Evolutionary conservation across 345 rosid species (phyloP).

Genomic region (Camelina sativa): DNA sequence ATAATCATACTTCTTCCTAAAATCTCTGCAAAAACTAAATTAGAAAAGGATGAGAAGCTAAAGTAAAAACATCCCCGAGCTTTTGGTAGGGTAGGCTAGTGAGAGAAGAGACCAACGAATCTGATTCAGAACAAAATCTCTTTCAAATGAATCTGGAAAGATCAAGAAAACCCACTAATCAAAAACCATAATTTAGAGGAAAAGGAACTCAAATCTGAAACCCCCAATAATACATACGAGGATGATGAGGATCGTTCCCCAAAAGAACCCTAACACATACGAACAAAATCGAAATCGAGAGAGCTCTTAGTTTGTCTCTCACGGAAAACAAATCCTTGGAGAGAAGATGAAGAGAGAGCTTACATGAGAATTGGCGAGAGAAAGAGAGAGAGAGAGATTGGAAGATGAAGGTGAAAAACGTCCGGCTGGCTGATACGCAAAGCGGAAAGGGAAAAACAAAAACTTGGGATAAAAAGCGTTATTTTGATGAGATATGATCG

Average conservation of each 20-base stretch:
- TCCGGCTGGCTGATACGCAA: conserved; percentile 16
- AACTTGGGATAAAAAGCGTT: conserved; percentile 2
- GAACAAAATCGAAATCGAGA: background rate
- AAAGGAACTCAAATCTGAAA: background rate
- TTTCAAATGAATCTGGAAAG: background rate
- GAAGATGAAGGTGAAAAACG: background rate
- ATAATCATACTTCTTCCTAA: conserved; percentile 20
- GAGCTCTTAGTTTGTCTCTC: background rate
- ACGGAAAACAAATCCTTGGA: background rate
- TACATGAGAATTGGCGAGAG: conserved; percentile 26
- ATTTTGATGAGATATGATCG: background rate
- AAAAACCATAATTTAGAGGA: conserved; percentile 6
- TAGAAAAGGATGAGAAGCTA: background rate
- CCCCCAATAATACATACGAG: background rate
- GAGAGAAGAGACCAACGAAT: background rate
- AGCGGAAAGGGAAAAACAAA: conserved; percentile 3
- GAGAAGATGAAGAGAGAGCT: conserved; percentile 30
- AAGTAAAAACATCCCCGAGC: background rate
- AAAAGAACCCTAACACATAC: conserved; percentile 11
- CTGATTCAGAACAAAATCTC: conserved; percentile 2
- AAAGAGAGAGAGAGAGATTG: background rate
- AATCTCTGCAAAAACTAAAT: conserved; percentile 14
- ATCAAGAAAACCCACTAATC: conserved; percentile 19
- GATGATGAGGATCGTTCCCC: background rate
- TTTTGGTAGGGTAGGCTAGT: background rate